A percentile compares a stretch with the other conserved stretches of the same genome.
Evolutionary conservation across 2,329 filamentous ascomycete genomes (phyloP).

Genomic region (Neoascochyta sp.): DNA sequence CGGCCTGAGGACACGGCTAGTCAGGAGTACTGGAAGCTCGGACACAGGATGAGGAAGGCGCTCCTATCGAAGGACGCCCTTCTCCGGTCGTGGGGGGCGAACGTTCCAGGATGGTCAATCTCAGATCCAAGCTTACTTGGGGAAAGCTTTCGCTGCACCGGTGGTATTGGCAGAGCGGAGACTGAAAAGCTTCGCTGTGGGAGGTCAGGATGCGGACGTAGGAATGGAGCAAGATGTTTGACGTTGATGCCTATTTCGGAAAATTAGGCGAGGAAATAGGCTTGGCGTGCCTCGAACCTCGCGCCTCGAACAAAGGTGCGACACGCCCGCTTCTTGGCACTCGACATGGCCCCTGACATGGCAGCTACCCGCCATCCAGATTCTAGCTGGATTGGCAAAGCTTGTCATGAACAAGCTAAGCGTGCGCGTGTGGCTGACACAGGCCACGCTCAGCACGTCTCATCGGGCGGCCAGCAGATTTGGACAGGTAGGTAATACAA

Average conservation of each 20-base stretch:
- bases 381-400: too few relatives aligned
- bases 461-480: too few relatives aligned
- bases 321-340: constrained; percentile 16
- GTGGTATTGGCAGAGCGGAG: constrained; percentile 24
- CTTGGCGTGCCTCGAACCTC: too few relatives aligned
- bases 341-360: constrained; percentile 1
- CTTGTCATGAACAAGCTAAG: too few relatives aligned
- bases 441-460: too few relatives aligned
- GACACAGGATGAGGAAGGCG: too few relatives aligned
- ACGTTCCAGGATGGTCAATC: constrained; percentile 13
- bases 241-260: constrained; percentile 14
- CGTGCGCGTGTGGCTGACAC: too few relatives aligned
- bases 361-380: constrained; percentile 1
- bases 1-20: constrained; percentile 8
- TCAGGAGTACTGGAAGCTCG: constrained; percentile 20
- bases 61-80: too few relatives aligned
- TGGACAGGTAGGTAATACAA: too few relatives aligned
- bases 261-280: constrained; percentile 13
- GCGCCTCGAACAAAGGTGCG: constrained; percentile 28
- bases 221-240: constrained; percentile 9
- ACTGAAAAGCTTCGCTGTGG: constrained; percentile 18
- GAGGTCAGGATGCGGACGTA: constrained; percentile 7
- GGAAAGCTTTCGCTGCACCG: constrained; percentile 32
- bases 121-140: constrained; percentile 26
- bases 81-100: constrained; percentile 17